A percentile compares a stretch with the other conserved stretches of the same genome.
Evolutionary conservation across 2,329 filamentous ascomycete species (phyloP).

Genomic region (Aureobasidium zeae): DNA sequence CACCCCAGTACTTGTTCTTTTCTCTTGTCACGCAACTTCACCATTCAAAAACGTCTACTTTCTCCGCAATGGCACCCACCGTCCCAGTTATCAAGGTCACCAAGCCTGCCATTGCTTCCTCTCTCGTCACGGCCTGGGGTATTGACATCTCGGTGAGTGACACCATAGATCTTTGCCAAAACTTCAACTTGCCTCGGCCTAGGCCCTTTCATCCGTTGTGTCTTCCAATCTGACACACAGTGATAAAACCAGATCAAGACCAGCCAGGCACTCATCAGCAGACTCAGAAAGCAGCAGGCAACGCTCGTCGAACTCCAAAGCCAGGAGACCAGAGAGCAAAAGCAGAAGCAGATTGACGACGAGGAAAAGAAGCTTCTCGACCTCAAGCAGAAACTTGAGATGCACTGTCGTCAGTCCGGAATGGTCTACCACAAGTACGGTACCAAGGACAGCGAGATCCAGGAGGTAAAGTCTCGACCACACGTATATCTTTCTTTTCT

Average conservation of each 20-base stretch:
- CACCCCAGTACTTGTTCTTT: too few relatives aligned
- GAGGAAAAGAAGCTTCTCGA: not conserved
- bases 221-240: not conserved
- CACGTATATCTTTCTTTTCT: too few relatives aligned
- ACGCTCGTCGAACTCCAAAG: too few relatives aligned
- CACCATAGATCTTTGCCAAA: not conserved
- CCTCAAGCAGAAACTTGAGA: not conserved
- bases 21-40: too few relatives aligned
- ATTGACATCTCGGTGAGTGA: conserved; percentile 6
- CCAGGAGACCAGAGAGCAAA: not conserved
- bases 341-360: not conserved
- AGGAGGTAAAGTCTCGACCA: conserved; percentile 13
- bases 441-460: not conserved
- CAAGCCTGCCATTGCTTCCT: conserved; percentile 1
- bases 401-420: conserved; percentile 1
- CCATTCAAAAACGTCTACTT: too few relatives aligned
- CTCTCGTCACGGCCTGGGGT: conserved; percentile 6
- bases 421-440: not conserved
- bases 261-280: not conserved
- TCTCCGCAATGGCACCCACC: not conserved
- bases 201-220: not conserved
- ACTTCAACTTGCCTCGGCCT: not conserved
- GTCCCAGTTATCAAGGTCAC: not conserved
- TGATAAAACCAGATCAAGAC: not conserved
- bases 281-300: not conserved